phyloP scores from a whole-genome alignment of 2,329 filamentous ascomycete species.

The Penicillium sp. region DNA sequence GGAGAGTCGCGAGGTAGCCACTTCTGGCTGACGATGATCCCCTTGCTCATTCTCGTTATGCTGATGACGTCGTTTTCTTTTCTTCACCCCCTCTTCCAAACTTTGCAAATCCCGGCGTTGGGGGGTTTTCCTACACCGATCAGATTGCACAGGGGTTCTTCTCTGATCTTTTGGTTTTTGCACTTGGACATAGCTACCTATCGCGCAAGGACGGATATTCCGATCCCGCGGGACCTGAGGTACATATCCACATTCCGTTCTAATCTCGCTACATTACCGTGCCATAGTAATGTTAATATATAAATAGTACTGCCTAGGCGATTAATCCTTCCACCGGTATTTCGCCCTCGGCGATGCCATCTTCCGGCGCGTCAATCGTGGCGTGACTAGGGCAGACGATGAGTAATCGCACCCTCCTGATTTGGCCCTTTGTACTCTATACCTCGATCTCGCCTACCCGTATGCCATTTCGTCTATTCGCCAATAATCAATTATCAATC shows the following conservation, averaged over 20 bases:
- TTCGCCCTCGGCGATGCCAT: constrained; percentile 8
- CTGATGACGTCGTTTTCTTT: constrained; percentile 5
- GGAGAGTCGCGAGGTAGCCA: constrained; percentile 44
- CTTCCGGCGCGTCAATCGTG: constrained; percentile 15
- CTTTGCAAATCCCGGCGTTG: neutral
- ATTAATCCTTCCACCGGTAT: too few relatives aligned
- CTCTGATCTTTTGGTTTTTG: neutral
- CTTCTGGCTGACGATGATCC: constrained; percentile 27
- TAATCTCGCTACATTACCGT: too few relatives aligned
- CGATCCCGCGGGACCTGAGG: too few relatives aligned
- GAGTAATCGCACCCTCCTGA: constrained; percentile 21
- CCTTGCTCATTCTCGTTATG: neutral
- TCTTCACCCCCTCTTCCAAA: neutral
- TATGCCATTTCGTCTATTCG: neutral
- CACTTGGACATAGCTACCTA: constrained; percentile 1
- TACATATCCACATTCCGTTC: too few relatives aligned
- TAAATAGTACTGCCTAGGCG: too few relatives aligned
- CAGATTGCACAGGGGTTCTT: too few relatives aligned
- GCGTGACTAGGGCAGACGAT: constrained; percentile 17
- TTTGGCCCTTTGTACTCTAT: constrained; percentile 13
- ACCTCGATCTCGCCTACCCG: neutral
- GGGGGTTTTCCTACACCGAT: too few relatives aligned
- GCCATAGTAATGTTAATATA: too few relatives aligned
- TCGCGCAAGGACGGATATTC: too few relatives aligned
- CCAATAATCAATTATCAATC: neutral